These are phyloP conservation scores for Sphaerosporella brunnea DNA, from an alignment of 495 filamentous ascomycete species.

Conservation along the genomic window DNA sequence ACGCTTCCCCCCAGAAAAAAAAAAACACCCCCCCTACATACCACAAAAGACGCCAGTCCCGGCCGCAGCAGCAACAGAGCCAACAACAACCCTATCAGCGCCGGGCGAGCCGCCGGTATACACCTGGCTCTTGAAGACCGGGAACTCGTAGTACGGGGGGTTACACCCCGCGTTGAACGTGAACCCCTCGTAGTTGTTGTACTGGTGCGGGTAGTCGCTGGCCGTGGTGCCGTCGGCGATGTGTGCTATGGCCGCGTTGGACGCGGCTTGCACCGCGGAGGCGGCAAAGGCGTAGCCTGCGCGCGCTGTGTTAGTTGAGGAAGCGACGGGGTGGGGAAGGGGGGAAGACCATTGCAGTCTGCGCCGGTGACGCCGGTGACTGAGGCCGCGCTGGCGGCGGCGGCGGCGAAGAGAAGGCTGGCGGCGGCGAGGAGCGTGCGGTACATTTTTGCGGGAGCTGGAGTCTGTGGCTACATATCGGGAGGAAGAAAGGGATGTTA, in stretches of 20 bases:
- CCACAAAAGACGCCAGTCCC: no score
- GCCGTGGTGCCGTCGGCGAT: constrained; percentile 32
- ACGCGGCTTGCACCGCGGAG: constrained; percentile 33
- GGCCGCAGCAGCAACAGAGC: constrained; percentile 13
- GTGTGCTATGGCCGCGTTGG: constrained; percentile 34
- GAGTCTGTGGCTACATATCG: no score
- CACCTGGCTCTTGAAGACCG: constrained; percentile 33
- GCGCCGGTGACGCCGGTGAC: background rate
- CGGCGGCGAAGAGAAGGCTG: constrained; percentile 27
- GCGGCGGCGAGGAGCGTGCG: constrained; percentile 29
- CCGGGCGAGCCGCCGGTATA: constrained; percentile 52
- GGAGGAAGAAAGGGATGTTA: no score
- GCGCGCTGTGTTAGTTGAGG: background rate
- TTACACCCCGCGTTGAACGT: constrained; percentile 35
- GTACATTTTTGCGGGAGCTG: constrained; percentile 6
- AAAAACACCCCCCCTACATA: no score
- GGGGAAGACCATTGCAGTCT: background rate
- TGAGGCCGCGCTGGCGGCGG: constrained; percentile 4
- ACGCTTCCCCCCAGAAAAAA: no score
- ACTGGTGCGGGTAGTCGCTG: constrained; percentile 48
- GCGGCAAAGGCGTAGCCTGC: constrained; percentile 5
- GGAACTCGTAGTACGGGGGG: constrained; percentile 52
- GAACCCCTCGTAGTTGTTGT: constrained; percentile 61
- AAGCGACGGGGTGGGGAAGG: background rate
- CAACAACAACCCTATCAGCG: constrained; percentile 55